Base-by-base conservation (phyloP, 257 asterid genomes). In the Prunella vulgaris region DNA sequence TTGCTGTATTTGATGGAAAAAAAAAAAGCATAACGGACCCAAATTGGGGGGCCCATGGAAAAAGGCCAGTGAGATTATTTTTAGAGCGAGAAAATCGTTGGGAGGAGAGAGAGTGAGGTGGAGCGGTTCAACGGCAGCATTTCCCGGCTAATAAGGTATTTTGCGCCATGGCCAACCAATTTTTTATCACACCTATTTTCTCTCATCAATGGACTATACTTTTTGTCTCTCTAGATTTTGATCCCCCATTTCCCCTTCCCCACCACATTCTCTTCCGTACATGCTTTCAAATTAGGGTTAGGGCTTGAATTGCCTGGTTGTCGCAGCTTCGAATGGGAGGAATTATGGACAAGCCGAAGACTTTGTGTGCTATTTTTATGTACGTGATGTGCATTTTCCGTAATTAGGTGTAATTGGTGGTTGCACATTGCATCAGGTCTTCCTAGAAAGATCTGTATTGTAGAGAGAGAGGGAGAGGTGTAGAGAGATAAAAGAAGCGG, bases 51-150 rank as follows among this genome's bases (percentile, higher is more conserved):
- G 53, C 70, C 5, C 46, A 12, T 49, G 33, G 14, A 13, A 60
- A 60, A 59, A 54, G 73, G 60, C 72, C 51, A 64, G 7, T 22
- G 44, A 14, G 44, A 58, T 33, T 68, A 37, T 52, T 72, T 68
- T 0, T 68, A 37, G 76, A 75, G 73, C 84, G 78, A 68, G 74
- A 76, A 76, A 76, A 68, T 68, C 74, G 81, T 33, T 40, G 54
- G 37, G 48, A 64, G 10, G 60, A 46, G 56, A 66, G 53, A 12
- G 68, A 2, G 74, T 10, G 71, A 9, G 72, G 42, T 44, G 68
- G 83, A 76, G 70, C 86, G 86, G 76, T 79, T 78, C 84, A 78
- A 78, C 60, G 78, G 84, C 84, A 79, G 76, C 72, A 67, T 76
- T 82, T 79, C 80, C 72, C 76, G 81, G 78, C 84, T 70, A 73